These are phyloP conservation scores for Curvularia sp. DNA, from an alignment of 2,329 filamentous ascomycete genomes.

Conservation along the genomic window DNA sequence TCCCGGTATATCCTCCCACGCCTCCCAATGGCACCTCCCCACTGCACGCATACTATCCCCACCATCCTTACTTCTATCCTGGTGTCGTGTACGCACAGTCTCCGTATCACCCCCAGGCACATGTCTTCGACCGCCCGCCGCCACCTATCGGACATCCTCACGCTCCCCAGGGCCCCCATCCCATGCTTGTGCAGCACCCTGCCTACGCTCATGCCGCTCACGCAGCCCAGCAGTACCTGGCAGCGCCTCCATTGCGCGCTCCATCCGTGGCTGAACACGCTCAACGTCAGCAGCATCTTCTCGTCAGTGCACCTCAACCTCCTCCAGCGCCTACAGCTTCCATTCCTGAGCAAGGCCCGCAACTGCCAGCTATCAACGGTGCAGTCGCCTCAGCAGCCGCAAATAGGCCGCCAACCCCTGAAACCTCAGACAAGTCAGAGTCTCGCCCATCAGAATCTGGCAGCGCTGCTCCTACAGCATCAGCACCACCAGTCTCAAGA, in stretches of 20 bases:
- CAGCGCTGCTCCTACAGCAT: conserved; percentile 22
- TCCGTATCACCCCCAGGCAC: conserved; percentile 36
- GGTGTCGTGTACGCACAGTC: conserved; percentile 46
- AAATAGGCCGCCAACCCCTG: conserved; percentile 42
- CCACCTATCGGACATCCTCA: conserved; percentile 51
- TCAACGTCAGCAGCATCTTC: conserved; percentile 49
- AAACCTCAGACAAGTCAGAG: conserved; percentile 50
- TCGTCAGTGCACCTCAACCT: conserved; percentile 24
- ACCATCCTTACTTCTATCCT: conserved; percentile 43
- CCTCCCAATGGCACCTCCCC: conserved; percentile 52
- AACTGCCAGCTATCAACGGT: conserved; percentile 47
- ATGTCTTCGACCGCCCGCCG: conserved; percentile 47
- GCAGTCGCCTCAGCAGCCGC: conserved; percentile 27
- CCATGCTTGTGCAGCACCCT: conserved; percentile 38
- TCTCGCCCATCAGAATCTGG: conserved; percentile 51
- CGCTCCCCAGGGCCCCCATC: conserved; percentile 42
- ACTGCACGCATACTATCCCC: conserved; percentile 49
- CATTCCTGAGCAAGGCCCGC: conserved; percentile 45
- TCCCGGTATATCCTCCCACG: conserved; percentile 52
- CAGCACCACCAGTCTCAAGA: conserved; percentile 33
- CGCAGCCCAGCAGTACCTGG: conserved; percentile 44
- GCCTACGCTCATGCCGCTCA: conserved; percentile 40
- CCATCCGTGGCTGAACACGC: conserved; percentile 52
- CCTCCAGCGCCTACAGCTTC: conserved; percentile 28
- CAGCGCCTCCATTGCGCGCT: conserved; percentile 49